These are phyloP conservation scores for Amylocystis lapponica DNA, from an alignment of 768 basidiomycete species.

Conservation along the genomic window DNA sequence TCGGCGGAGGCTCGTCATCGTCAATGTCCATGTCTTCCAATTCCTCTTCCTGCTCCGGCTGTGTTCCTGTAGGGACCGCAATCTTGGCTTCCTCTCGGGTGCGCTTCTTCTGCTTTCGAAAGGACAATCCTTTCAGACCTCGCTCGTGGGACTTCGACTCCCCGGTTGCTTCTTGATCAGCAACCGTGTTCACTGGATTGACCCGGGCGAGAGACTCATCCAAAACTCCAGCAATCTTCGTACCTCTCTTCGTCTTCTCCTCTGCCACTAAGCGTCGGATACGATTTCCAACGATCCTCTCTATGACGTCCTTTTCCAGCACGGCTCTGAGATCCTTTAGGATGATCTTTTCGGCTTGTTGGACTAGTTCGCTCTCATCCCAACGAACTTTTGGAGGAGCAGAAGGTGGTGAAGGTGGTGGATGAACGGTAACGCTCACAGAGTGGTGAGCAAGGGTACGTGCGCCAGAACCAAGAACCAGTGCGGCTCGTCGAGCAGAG, in stretches of 20 bases:
- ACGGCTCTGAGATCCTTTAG: slow-evolving; percentile 47
- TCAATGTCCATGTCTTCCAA: slow-evolving; percentile 48
- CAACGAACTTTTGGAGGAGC: slow-evolving; percentile 39
- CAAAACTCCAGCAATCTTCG: slow-evolving; percentile 19
- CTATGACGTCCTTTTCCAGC: slow-evolving; percentile 62
- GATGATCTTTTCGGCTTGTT: slow-evolving; percentile 50
- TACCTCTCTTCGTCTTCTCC: slow-evolving; percentile 38
- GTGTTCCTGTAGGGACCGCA: slow-evolving; percentile 4
- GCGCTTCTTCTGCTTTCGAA: slow-evolving; percentile 37
- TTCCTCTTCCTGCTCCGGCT: slow-evolving; percentile 15
- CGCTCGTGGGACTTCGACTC: slow-evolving; percentile 35
- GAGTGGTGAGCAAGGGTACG: slow-evolving; percentile 55
- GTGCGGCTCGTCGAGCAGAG: slow-evolving; percentile 60
- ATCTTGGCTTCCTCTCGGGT: slow-evolving; percentile 27
- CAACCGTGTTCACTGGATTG: slow-evolving; percentile 12
- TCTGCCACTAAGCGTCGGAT: slow-evolving; percentile 48
- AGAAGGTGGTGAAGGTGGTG: slow-evolving; percentile 29
- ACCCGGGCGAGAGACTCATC: too few relatives aligned
- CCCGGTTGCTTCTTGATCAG: slow-evolving; percentile 40
- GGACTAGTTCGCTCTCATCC: slow-evolving; percentile 48
- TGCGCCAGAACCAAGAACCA: slow-evolving; percentile 48
- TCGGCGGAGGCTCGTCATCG: slow-evolving; percentile 37
- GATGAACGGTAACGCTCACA: slow-evolving; percentile 49
- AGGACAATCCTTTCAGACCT: slow-evolving; percentile 40
- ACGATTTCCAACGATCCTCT: slow-evolving; percentile 50